These are phyloP conservation scores for Lyophyllum atratum DNA, from an alignment of 768 basidiomycete genomes.

Conservation along the genomic window DNA sequence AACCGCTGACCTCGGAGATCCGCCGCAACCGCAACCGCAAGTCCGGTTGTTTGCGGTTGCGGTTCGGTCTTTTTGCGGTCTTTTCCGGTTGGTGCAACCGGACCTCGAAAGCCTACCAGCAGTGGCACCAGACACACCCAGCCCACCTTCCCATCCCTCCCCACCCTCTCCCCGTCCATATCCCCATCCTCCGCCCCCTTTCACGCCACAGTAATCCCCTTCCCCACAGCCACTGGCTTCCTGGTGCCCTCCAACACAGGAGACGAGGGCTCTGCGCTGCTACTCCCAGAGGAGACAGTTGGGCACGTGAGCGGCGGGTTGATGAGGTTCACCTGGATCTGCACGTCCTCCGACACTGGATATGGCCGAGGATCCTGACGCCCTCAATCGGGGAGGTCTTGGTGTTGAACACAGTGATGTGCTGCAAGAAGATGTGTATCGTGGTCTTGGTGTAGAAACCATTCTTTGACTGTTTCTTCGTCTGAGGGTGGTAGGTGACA, in stretches of 20 bases:
- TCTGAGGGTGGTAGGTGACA: constrained; percentile 25
- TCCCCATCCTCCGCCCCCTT: constrained; percentile 22
- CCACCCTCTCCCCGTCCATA: constrained; percentile 6
- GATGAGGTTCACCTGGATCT: constrained; percentile 5
- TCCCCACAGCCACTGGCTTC: constrained; percentile 14
- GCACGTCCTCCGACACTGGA: constrained; percentile 22
- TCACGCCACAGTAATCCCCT: constrained; percentile 26
- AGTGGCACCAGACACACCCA: constrained; percentile 24
- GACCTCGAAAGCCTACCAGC: no score
- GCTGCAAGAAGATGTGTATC: constrained; percentile 23
- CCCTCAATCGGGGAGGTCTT: constrained; percentile 16
- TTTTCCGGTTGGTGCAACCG: no score
- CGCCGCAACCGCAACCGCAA: no score
- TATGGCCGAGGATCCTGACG: constrained; percentile 23
- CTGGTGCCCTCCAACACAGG: neutral
- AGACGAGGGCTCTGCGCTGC: neutral
- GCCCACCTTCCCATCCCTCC: constrained; percentile 21
- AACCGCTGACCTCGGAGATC: no score
- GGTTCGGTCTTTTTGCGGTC: no score
- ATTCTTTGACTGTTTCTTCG: constrained; percentile 23
- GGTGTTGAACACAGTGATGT: constrained; percentile 25
- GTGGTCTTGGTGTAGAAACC: constrained; percentile 25
- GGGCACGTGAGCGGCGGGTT: neutral
- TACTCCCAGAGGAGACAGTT: neutral
- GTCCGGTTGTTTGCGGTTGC: no score